These are phyloP conservation scores for Aspergillus fischeri DNA, from an alignment of 2,329 filamentous ascomycete species.

Conservation along the genomic window DNA sequence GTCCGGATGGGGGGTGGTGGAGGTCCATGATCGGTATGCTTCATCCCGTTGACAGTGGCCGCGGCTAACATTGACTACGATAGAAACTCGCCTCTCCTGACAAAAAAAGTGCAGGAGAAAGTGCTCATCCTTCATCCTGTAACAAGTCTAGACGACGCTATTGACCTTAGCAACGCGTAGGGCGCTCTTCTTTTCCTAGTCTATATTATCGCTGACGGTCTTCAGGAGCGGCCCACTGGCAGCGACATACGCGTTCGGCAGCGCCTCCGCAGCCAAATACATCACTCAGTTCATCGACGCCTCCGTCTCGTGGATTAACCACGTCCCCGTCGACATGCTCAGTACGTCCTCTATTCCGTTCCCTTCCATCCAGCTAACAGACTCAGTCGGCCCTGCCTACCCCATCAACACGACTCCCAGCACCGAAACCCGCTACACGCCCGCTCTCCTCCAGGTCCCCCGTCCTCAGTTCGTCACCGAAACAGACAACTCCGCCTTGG, in stretches of 20 bases:
- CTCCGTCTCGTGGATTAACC: conserved; percentile 52
- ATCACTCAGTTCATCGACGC: conserved; percentile 54
- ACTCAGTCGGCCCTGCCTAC: conserved; percentile 20
- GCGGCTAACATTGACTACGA: conserved; percentile 10
- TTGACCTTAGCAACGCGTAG: conserved; percentile 43
- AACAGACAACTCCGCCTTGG: conserved; percentile 10
- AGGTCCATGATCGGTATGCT: conserved; percentile 25
- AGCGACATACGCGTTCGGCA: conserved; percentile 53
- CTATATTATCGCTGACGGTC: not conserved
- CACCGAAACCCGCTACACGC: conserved; percentile 41
- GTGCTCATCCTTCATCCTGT: conserved; percentile 46
- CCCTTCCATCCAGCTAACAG: not conserved
- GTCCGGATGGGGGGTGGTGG: conserved; percentile 25
- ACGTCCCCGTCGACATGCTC: conserved; percentile 54
- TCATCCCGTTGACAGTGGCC: not conserved
- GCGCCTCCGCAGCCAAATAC: conserved; percentile 53
- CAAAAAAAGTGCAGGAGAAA: conserved; percentile 40
- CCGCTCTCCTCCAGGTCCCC: conserved; percentile 42
- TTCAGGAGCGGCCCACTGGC: conserved; percentile 31
- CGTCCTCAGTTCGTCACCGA: conserved; percentile 42
- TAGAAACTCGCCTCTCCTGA: conserved; percentile 24
- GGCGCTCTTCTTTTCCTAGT: not conserved
- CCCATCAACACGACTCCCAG: conserved; percentile 35
- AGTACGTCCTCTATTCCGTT: conserved; percentile 20
- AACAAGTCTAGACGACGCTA: conserved; percentile 52